Conservation (phyloP, 2,329 filamentous ascomycete species). For the Shiraia bambusicola region DNA sequence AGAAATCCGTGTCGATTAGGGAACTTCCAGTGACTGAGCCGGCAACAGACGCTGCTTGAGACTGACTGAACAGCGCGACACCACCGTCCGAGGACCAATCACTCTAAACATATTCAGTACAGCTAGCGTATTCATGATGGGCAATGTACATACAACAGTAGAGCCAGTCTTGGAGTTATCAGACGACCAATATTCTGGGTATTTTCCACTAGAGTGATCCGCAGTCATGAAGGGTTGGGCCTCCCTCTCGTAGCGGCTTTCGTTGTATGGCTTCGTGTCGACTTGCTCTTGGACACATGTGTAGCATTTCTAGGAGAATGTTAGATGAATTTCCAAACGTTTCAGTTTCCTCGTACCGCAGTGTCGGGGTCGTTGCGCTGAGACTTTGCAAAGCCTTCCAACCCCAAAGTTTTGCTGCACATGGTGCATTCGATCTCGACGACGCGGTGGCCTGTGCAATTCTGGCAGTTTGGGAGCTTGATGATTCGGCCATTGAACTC, state of each 20-base stretch:
- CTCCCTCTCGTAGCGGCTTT: constrained; percentile 34
- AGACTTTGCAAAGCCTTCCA: constrained; percentile 54
- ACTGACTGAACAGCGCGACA: constrained; percentile 17
- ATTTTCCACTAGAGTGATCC: constrained; percentile 13
- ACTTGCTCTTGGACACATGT: constrained; percentile 33
- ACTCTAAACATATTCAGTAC: constrained; percentile 16
- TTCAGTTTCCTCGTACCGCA: constrained; percentile 44
- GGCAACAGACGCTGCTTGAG: constrained; percentile 19
- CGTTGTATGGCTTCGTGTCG: constrained; percentile 24
- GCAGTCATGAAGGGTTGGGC: constrained; percentile 21
- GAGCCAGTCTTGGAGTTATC: constrained; percentile 11
- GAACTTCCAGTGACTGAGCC: constrained; percentile 8
- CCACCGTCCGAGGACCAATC: constrained; percentile 15
- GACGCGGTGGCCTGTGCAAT: constrained; percentile 47
- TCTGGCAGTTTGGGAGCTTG: constrained; percentile 44
- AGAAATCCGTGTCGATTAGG: constrained; percentile 26
- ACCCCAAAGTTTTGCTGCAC: constrained; percentile 50
- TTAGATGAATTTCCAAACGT: constrained; percentile 8
- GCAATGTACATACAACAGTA: constrained; percentile 17
- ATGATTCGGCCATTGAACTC: constrained; percentile 13
- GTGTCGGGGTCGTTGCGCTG: constrained; percentile 50
- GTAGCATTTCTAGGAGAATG: constrained; percentile 28
- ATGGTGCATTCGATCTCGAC: constrained; percentile 53
- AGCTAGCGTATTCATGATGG: neutral
- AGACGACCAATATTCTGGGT: constrained; percentile 26